phyloP scores from a whole-genome alignment of 1,139 yeast genomes.

The Diutina catenulata region DNA sequence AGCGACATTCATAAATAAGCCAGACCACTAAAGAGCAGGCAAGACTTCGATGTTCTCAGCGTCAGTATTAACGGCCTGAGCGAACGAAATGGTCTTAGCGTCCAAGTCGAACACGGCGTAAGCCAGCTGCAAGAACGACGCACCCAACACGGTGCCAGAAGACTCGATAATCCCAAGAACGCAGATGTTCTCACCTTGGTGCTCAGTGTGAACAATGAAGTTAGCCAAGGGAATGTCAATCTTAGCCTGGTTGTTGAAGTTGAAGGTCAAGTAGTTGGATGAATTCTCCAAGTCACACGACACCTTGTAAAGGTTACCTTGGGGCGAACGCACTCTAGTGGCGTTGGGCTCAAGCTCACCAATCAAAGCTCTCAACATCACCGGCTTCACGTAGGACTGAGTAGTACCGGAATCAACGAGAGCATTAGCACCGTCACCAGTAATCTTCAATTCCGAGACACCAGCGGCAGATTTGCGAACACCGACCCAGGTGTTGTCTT shows the following conservation, averaged over 20 bases:
- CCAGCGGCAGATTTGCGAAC: not conserved
- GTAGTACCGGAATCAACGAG: not conserved
- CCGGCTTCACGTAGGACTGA: not conserved
- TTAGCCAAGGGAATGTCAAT: not conserved
- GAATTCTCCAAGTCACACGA: not conserved
- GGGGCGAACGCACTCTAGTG: no score
- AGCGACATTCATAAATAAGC: no score
- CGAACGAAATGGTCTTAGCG: not conserved
- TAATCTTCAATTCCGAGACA: not conserved
- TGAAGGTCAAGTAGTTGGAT: not conserved
- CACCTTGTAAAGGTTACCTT: not conserved
- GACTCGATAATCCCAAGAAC: not conserved
- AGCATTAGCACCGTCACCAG: not conserved
- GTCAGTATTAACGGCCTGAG: not conserved
- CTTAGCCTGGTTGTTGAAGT: not conserved
- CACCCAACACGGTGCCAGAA: not conserved
- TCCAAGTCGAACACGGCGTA: slow-evolving; percentile 2
- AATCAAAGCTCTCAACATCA: not conserved
- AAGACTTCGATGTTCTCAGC: slow-evolving; percentile 1
- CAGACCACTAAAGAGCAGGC: not conserved
- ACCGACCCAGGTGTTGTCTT: slow-evolving; percentile 1
- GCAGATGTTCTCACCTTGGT: not conserved
- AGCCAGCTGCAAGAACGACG: slow-evolving; percentile 2
- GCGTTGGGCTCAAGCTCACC: not conserved
- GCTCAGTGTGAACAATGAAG: not conserved